These are phyloP conservation scores for Notholithocarpus densiflorus DNA, from an alignment of 306 rosid genomes.

Conservation along the genomic window DNA sequence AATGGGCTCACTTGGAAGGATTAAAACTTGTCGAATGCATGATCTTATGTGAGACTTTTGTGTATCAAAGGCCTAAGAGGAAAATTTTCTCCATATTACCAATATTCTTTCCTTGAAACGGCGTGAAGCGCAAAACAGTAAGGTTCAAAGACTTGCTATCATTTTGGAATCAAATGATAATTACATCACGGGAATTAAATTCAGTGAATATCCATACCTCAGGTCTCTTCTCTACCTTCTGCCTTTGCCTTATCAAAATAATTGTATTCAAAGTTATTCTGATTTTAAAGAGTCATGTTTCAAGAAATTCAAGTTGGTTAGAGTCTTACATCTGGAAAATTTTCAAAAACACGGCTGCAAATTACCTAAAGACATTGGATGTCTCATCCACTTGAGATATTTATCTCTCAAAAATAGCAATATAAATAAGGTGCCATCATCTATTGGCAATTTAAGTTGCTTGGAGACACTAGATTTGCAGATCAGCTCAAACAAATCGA, in stretches of 20 bases:
- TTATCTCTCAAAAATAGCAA: conserved; percentile 37
- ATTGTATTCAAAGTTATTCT: too few species aligned
- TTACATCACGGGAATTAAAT: background rate
- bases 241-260: background rate
- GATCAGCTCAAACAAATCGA: background rate
- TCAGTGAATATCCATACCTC: conserved; percentile 26
- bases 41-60: conserved; percentile 53
- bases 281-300: conserved; percentile 22
- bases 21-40: conserved; percentile 48
- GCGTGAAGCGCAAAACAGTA: conserved; percentile 6
- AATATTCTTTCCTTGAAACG: background rate
- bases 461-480: conserved; percentile 47
- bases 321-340: conserved; percentile 48
- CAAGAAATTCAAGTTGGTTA: conserved; percentile 36
- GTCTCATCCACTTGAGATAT: conserved; percentile 41
- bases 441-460: conserved; percentile 47
- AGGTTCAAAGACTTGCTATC: conserved; percentile 40
- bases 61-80: conserved; percentile 32
- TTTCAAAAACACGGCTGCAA: conserved; percentile 17
- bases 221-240: conserved; percentile 46
- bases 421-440: conserved; percentile 35
- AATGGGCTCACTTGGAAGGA: conserved; percentile 39
- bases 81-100: conserved; percentile 37
- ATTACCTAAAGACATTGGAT: conserved; percentile 47
- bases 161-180: conserved; percentile 18